Evolutionary conservation across 768 basidiomycete genomes (phyloP).

Genomic region (Hygrophorus russula): DNA sequence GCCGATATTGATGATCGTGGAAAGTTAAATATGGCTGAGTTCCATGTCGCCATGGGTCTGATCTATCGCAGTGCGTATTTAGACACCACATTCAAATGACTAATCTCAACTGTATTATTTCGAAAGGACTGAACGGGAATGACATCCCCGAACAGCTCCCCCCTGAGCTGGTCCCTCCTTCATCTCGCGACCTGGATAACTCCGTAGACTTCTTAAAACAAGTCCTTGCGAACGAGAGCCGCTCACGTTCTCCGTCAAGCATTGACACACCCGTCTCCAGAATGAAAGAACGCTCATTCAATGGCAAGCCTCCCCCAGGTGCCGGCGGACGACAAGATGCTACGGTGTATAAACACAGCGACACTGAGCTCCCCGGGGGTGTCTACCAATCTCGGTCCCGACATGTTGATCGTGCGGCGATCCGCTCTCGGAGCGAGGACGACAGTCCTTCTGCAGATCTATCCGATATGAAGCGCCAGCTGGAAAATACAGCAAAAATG

Average conservation of each 20-base stretch:
- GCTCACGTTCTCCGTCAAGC: conserved; percentile 51
- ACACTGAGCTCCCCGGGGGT: conserved; percentile 42
- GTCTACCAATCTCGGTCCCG: conserved; percentile 75
- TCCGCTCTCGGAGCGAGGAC: conserved; percentile 66
- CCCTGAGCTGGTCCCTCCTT: conserved; percentile 83
- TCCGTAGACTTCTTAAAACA: conserved; percentile 87
- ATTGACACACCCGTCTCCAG: conserved; percentile 46
- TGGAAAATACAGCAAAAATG: conserved; percentile 70
- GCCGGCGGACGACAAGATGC: conserved; percentile 65
- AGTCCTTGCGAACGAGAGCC: conserved; percentile 78
- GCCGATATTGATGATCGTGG: conserved; percentile 92
- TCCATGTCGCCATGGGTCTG: conserved; percentile 96
- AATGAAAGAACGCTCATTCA: conserved; percentile 65
- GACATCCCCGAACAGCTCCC: conserved; percentile 82
- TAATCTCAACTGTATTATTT: not conserved
- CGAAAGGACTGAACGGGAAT: conserved; percentile 90
- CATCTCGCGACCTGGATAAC: conserved; percentile 76
- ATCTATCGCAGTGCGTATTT: conserved; percentile 82
- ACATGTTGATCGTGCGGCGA: conserved; percentile 75
- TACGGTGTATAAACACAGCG: conserved; percentile 81
- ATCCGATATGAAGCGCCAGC: conserved; percentile 74
- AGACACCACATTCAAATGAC: not conserved
- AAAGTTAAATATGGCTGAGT: conserved; percentile 90
- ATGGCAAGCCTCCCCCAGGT: conserved; percentile 34
- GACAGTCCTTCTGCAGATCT: conserved; percentile 56